A percentile compares a stretch with the other conserved stretches of the same genome.
phyloP scores from a whole-genome alignment of 768 basidiomycete genomes.

The Stropharia rugosoannulata region DNA sequence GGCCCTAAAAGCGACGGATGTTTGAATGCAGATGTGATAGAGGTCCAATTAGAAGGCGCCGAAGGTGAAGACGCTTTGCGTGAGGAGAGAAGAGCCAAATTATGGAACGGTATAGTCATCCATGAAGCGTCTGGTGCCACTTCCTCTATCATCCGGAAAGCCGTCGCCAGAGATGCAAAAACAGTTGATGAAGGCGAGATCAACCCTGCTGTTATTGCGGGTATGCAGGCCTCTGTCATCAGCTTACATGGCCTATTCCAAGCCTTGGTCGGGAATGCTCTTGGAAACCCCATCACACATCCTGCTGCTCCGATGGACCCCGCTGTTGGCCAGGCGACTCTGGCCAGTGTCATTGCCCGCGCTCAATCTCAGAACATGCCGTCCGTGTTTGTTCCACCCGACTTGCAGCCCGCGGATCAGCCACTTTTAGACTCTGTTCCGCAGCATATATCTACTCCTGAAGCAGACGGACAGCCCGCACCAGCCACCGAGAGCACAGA shows the following conservation, averaged over 20 bases:
- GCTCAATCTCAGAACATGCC: constrained; percentile 54
- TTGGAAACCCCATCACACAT: constrained; percentile 41
- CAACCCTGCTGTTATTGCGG: constrained; percentile 42
- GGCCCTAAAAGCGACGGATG: constrained; percentile 54
- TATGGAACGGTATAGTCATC: constrained; percentile 63
- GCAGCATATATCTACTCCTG: constrained; percentile 10
- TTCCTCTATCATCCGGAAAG: constrained; percentile 15
- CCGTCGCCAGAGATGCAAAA: constrained; percentile 24
- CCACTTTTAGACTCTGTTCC: constrained; percentile 11
- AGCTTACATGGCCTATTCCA: constrained; percentile 57
- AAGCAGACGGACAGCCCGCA: constrained; percentile 13
- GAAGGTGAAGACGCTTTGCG: constrained; percentile 45
- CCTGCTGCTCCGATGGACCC: constrained; percentile 37
- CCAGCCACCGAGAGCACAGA: constrained; percentile 16
- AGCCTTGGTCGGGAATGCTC: constrained; percentile 52
- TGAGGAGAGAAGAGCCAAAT: constrained; percentile 58
- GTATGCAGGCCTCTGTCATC: constrained; percentile 52
- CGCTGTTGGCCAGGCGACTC: constrained; percentile 59
- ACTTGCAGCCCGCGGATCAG: constrained; percentile 11
- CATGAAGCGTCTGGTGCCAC: constrained; percentile 32
- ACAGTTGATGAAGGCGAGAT: constrained; percentile 64
- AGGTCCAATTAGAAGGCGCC: constrained; percentile 51
- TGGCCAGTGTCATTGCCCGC: constrained; percentile 73
- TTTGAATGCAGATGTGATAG: constrained; percentile 55
- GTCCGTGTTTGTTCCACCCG: constrained; percentile 11